Conservation (phyloP, 345 rosid genomes). For the Brassica rapa region DNA sequence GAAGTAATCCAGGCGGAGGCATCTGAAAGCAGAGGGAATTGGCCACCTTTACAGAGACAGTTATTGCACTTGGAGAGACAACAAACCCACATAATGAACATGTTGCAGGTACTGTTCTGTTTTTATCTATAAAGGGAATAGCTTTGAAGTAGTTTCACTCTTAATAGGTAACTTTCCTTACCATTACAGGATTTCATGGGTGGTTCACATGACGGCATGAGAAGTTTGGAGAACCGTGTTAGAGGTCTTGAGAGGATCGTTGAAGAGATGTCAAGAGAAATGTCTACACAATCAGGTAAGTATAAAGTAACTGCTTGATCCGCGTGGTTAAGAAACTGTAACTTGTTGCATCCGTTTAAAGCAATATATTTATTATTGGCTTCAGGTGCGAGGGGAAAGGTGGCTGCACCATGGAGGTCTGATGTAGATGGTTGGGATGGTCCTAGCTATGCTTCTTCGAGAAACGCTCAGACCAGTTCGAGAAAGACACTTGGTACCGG, state of each 20-base stretch:
- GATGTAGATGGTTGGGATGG: slow-evolving; percentile 76
- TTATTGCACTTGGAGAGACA: slow-evolving; percentile 86
- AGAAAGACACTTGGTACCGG: slow-evolving; percentile 61
- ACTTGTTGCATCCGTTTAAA: slow-evolving; percentile 41
- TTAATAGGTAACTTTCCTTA: slow-evolving; percentile 23
- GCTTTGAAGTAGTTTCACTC: slow-evolving; percentile 17
- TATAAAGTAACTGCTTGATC: slow-evolving; percentile 56
- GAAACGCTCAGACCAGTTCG: slow-evolving; percentile 58
- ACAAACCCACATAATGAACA: slow-evolving; percentile 84
- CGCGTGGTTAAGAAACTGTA: slow-evolving; percentile 42
- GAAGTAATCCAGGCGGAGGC: slow-evolving; percentile 56
- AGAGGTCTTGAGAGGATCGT: slow-evolving; percentile 93
- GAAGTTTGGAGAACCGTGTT: slow-evolving; percentile 83
- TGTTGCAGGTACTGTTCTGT: slow-evolving; percentile 68
- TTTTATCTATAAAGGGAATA: slow-evolving; percentile 23
- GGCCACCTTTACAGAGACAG: slow-evolving; percentile 95
- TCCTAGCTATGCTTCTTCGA: slow-evolving; percentile 58
- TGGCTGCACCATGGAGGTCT: slow-evolving; percentile 60
- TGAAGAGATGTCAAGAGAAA: slow-evolving; percentile 85
- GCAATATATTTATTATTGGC: slow-evolving; percentile 48
- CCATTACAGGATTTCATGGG: slow-evolving; percentile 91
- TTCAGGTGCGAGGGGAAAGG: slow-evolving; percentile 65
- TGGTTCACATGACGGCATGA: slow-evolving; percentile 91
- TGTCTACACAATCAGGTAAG: slow-evolving; percentile 75
- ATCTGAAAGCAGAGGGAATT: slow-evolving; percentile 59